A percentile compares a stretch with the other conserved stretches of the same genome.
phyloP scores from a whole-genome alignment of 2,329 filamentous ascomycete genomes.

The Colletotrichum zoysiae region DNA sequence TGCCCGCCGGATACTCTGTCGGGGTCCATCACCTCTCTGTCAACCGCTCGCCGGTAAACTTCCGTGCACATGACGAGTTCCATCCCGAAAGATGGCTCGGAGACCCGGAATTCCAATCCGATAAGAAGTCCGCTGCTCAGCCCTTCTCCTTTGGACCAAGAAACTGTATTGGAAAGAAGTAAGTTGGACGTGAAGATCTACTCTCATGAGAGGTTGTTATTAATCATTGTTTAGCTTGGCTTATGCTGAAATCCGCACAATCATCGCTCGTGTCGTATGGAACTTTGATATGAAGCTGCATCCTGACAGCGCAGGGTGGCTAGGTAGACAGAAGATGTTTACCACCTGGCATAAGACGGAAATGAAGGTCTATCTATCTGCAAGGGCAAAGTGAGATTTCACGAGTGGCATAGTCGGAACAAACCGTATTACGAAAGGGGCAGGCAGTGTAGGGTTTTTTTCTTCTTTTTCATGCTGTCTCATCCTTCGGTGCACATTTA shows the following conservation, averaged over 20 bases:
- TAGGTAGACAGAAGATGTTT: constrained; percentile 44
- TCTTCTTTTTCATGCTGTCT: too few species aligned
- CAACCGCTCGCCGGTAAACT: constrained; percentile 47
- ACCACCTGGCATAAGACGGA: constrained; percentile 40
- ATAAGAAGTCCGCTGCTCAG: constrained; percentile 59
- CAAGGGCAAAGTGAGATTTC: not conserved
- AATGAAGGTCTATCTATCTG: constrained; percentile 31
- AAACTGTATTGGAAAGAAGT: constrained; percentile 65
- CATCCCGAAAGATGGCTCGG: constrained; percentile 36
- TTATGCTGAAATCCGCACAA: constrained; percentile 33
- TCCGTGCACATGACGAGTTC: constrained; percentile 23
- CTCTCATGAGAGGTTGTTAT: too few species aligned
- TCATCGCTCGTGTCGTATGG: constrained; percentile 33
- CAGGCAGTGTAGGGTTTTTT: too few species aligned
- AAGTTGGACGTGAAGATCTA: constrained; percentile 43
- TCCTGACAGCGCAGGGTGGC: constrained; percentile 51
- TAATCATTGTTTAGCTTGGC: constrained; percentile 3
- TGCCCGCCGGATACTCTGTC: constrained; percentile 53
- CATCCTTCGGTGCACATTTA: too few species aligned
- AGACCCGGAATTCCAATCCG: constrained; percentile 28
- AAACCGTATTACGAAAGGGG: too few species aligned
- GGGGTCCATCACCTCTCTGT: constrained; percentile 46
- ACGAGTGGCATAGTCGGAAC: too few species aligned
- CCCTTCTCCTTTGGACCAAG: constrained; percentile 63
- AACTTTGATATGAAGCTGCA: constrained; percentile 39